Percentiles rank a stretch among this genome's conserved stretches.
phyloP scores from a whole-genome alignment of 345 rosid species.

The Bretschneidera sinensis region DNA sequence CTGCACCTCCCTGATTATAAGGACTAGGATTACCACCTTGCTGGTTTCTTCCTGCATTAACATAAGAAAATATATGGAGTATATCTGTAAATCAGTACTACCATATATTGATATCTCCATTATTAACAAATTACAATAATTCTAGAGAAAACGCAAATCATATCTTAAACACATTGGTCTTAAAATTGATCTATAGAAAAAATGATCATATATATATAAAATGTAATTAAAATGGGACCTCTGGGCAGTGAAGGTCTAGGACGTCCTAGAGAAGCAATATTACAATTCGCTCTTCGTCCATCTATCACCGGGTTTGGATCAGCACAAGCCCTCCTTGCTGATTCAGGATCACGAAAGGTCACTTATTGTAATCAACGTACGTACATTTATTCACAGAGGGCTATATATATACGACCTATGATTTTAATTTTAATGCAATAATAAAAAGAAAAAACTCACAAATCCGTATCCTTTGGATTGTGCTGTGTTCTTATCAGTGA shows the following conservation, averaged over 20 bases:
- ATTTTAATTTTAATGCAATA: too few species aligned
- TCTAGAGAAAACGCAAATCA: too few species aligned
- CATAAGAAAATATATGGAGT: too few species aligned
- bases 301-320: constrained; percentile 84
- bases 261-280: constrained; percentile 85
- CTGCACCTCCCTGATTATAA: constrained; percentile 39
- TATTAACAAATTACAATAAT: too few species aligned
- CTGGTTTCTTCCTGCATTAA: constrained; percentile 57
- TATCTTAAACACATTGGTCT: too few species aligned
- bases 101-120: too few species aligned
- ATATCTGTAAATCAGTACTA: too few species aligned
- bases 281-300: constrained; percentile 89
- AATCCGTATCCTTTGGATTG: constrained; percentile 97
- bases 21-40: constrained; percentile 46
- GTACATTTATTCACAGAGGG: too few species aligned
- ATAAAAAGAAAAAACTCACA: constrained; percentile 35
- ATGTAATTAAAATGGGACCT: too few species aligned
- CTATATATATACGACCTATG: too few species aligned
- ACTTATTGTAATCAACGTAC: constrained; percentile 35
- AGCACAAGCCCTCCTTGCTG: constrained; percentile 74
- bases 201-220: neutral
- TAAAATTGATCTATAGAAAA: too few species aligned
- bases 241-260: constrained; percentile 78
- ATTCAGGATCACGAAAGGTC: constrained; percentile 85
- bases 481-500: constrained; percentile 70